These are phyloP conservation scores for Haplosporangium sp. DNA, from an alignment of 371 early-diverging fungal species.

Conservation along the genomic window DNA sequence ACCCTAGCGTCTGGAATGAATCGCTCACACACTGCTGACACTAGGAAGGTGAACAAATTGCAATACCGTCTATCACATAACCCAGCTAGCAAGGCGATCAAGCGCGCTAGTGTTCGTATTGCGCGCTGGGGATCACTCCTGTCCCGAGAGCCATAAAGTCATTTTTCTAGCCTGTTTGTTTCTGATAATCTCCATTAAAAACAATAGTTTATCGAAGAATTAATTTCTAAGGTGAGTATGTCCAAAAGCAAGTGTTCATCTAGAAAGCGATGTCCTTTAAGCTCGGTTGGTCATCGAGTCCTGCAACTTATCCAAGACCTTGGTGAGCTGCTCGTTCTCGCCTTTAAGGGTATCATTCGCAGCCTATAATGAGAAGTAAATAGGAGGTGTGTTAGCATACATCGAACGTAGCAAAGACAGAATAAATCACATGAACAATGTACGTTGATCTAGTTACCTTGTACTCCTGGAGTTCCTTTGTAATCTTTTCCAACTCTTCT, in stretches of 20 bases:
- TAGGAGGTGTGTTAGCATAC: neutral
- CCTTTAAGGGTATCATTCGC: conserved; percentile 24
- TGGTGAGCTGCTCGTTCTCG: conserved; percentile 36
- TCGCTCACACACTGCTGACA: neutral
- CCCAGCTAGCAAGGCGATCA: conserved; percentile 51
- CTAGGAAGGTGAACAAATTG: conserved; percentile 37
- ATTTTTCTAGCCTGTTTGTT: neutral
- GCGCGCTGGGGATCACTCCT: conserved; percentile 33
- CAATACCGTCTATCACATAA: conserved; percentile 35
- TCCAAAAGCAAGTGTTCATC: too few species aligned
- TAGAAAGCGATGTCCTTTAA: conserved; percentile 1
- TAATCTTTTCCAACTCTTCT: conserved; percentile 21
- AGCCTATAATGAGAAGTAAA: conserved; percentile 6
- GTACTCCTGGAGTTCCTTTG: conserved; percentile 17
- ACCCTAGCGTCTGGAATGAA: neutral
- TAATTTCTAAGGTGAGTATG: too few species aligned
- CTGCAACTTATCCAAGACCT: conserved; percentile 42
- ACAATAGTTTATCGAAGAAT: too few species aligned
- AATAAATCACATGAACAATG: neutral
- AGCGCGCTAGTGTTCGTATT: conserved; percentile 39
- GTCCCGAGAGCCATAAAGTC: conserved; percentile 27
- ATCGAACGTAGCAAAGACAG: neutral
- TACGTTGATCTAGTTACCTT: conserved; percentile 20
- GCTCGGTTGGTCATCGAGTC: conserved; percentile 36
- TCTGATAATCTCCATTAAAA: too few species aligned